Evolutionary conservation across 2,329 filamentous ascomycete species (phyloP), one percentile per base, ranked within the genome.

Genomic region (Ciborinia camelliae): DNA sequence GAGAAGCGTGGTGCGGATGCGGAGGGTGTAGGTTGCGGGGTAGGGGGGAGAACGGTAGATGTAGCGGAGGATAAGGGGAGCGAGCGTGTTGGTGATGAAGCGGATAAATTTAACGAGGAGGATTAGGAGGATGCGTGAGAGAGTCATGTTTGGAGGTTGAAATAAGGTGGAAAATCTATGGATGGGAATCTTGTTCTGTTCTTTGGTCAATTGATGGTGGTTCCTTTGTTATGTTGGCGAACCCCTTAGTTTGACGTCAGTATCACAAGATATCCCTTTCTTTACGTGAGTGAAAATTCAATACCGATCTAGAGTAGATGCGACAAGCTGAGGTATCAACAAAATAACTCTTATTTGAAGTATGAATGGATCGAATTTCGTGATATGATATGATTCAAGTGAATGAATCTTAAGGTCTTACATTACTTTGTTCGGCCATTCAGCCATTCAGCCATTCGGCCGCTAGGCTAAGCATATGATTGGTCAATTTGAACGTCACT

Each of bases 111-210:
- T 61, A 35, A 61, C 47, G 18, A 64, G 10, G 3, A 61, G 20
- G 18, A 43, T 41, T 15, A 64, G 32, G 37, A 64, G n/a, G n/a
- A 64, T 59, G 28, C 47, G 62, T 39, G 62, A 37, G 15, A 53
- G 15, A 30, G 35, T 1, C 62, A 64, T 64, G 32, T 41, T 51
- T 20, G 39, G 48, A 53, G n/a, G 20, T n/a, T n/a, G n/a, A n/a
- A n/a, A 9, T 2, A 14, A 2, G 12, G 37, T 39, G 32, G 20
- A 7, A 10, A 18, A 23, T 32, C 1, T 45, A 18, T 10, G 8
- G 32, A 23, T 23, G 12, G 10, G 20, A n/a, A 45, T 6, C 7
- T 45, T 14, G 41, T 45, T 26, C 54, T 32, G 28, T 23, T 39
- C 32, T 26, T 32, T 15, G 0, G 28, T 32, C 7, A 23, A 30